Evolutionary conservation across 2,329 filamentous ascomycete species (phyloP).

Genomic region (Fusarium nodosum): DNA sequence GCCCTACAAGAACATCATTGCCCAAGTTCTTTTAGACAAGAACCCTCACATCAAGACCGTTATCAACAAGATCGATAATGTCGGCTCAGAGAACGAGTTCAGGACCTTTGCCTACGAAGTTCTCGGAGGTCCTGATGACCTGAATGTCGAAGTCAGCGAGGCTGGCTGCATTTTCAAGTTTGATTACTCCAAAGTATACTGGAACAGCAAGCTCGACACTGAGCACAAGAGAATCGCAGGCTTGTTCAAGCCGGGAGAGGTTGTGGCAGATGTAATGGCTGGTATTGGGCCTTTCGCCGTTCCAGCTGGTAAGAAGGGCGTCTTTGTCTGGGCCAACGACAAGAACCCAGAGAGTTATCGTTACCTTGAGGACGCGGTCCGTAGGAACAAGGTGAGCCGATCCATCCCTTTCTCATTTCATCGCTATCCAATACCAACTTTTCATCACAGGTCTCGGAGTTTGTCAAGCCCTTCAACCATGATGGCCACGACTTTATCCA

Average conservation of each 20-base stretch:
- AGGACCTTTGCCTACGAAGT: slow-evolving; percentile 95
- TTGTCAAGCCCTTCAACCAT: slow-evolving; percentile 82
- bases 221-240: slow-evolving; percentile 87
- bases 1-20: slow-evolving; percentile 89
- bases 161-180: slow-evolving; percentile 90
- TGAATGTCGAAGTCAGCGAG: slow-evolving; percentile 87
- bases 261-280: slow-evolving; percentile 96
- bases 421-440: slow-evolving; percentile 21
- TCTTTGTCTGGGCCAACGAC: slow-evolving; percentile 97
- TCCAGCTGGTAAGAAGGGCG: slow-evolving; percentile 87
- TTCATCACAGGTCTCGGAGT: slow-evolving; percentile 67
- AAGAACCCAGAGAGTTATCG: slow-evolving; percentile 91
- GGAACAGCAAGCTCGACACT: slow-evolving; percentile 91
- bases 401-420: slow-evolving; percentile 14
- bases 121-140: slow-evolving; percentile 82
- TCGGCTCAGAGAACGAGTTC: slow-evolving; percentile 87
- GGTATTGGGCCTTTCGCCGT: slow-evolving; percentile 96
- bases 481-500: slow-evolving; percentile 88
- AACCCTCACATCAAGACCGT: slow-evolving; percentile 86
- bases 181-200: slow-evolving; percentile 97
- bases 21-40: slow-evolving; percentile 89
- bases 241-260: slow-evolving; percentile 85
- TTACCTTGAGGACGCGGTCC: slow-evolving; percentile 77
- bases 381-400: slow-evolving; percentile 79
- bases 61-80: slow-evolving; percentile 94